phyloP scores from a whole-genome alignment of 257 asterid species.

The Scutellaria galericulata region DNA sequence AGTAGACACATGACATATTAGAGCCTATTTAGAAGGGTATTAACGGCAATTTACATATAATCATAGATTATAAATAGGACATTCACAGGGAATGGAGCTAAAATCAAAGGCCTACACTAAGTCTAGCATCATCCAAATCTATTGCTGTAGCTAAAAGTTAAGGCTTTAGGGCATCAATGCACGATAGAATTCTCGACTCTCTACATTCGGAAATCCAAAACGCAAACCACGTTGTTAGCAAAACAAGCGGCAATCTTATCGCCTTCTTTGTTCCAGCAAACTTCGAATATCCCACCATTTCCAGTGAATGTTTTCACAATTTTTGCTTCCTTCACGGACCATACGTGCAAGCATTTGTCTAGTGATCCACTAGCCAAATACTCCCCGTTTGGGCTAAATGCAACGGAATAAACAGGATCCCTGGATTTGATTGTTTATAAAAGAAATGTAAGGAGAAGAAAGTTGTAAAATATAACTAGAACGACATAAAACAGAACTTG shows the following conservation, averaged over 20 bases:
- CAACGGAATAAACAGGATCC: slow-evolving; percentile 93
- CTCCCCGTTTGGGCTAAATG: slow-evolving; percentile 93
- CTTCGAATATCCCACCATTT: slow-evolving; percentile 92
- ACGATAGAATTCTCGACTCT: slow-evolving; percentile 33
- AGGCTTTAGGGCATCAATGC: slow-evolving; percentile 29
- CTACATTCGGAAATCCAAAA: slow-evolving; percentile 86
- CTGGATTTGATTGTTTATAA: slow-evolving; percentile 45
- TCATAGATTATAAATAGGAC: slow-evolving; percentile 21
- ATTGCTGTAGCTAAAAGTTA: slow-evolving; percentile 27
- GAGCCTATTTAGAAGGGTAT: slow-evolving; percentile 21
- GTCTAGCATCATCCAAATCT: slow-evolving; percentile 36
- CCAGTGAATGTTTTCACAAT: slow-evolving; percentile 84
- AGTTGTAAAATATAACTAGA: not conserved
- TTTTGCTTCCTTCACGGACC: slow-evolving; percentile 97
- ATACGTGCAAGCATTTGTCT: slow-evolving; percentile 85
- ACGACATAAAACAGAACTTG: not conserved
- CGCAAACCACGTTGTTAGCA: slow-evolving; percentile 87
- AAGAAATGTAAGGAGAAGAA: not conserved
- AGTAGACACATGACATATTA: not conserved
- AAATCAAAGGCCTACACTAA: slow-evolving; percentile 33
- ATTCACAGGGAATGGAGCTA: slow-evolving; percentile 25
- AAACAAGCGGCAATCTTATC: slow-evolving; percentile 91
- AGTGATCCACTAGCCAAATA: slow-evolving; percentile 94
- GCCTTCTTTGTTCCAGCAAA: slow-evolving; percentile 98
- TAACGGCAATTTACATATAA: slow-evolving; percentile 18